These are phyloP conservation scores for Juncus effusus DNA, from an alignment of 176 grass and related monocot genomes.

Conservation along the genomic window DNA sequence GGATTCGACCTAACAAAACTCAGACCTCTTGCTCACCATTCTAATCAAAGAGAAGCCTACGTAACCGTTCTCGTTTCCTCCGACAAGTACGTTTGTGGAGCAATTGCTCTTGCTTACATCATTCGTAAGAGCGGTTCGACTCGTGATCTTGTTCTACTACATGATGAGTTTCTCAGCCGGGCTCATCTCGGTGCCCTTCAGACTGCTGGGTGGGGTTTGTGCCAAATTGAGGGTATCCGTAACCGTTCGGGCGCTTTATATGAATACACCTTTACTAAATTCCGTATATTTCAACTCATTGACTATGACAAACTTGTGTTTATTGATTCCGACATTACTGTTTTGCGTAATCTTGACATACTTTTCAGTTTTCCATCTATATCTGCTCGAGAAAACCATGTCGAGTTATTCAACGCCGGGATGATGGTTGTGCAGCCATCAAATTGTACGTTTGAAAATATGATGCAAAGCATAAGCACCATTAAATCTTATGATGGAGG, in stretches of 20 bases:
- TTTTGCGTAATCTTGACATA: constrained; percentile 27
- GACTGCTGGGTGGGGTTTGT: constrained; percentile 36
- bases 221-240: constrained; percentile 26
- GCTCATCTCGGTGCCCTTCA: constrained; percentile 28
- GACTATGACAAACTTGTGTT: constrained; percentile 44
- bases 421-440: constrained; percentile 58
- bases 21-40: neutral
- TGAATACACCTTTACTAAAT: constrained; percentile 61
- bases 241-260: constrained; percentile 40
- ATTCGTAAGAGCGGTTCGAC: constrained; percentile 28
- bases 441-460: constrained; percentile 41
- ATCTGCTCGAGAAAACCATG: constrained; percentile 47
- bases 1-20: constrained; percentile 15
- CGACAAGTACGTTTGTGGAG: constrained; percentile 49
- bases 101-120: constrained; percentile 39
- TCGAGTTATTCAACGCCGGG: constrained; percentile 42
- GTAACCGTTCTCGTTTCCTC: constrained; percentile 23
- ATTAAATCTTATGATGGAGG: constrained; percentile 58
- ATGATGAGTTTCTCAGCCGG: constrained; percentile 43
- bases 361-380: constrained; percentile 40
- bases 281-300: constrained; percentile 48
- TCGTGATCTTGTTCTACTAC: constrained; percentile 42
- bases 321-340: constrained; percentile 54
- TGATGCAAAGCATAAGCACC: constrained; percentile 37
- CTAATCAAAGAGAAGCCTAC: constrained; percentile 19